Evolutionary conservation across 2,329 filamentous ascomycete genomes (phyloP).

Genomic region (Aspergillus felis): DNA sequence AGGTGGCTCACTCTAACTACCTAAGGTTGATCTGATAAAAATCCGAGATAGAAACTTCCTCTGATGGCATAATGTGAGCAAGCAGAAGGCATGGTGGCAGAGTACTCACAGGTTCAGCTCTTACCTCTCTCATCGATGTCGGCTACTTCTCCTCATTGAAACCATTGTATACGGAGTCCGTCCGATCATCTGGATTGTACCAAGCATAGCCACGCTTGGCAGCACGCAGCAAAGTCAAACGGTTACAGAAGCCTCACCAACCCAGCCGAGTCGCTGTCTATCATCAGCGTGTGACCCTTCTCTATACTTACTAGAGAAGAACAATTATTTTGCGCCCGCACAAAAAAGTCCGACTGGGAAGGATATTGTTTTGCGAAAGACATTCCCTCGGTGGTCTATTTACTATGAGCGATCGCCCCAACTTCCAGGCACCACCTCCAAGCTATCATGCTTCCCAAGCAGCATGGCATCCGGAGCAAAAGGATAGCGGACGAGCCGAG

Average conservation of each 20-base stretch:
- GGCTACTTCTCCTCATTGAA: neutral
- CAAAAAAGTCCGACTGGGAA: neutral
- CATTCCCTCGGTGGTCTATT: neutral
- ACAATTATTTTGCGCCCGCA: neutral
- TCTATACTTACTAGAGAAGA: neutral
- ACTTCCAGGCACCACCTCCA: constrained; percentile 12
- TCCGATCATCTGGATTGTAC: neutral
- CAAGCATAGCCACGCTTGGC: constrained; percentile 21
- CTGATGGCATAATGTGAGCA: neutral
- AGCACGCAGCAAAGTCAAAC: neutral
- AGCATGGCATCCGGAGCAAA: neutral
- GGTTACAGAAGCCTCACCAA: neutral
- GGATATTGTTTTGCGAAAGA: neutral
- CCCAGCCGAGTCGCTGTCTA: neutral
- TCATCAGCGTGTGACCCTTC: neutral
- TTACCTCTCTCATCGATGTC: neutral
- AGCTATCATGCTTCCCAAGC: constrained; percentile 18
- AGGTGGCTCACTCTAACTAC: neutral
- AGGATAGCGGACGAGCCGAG: constrained; percentile 11
- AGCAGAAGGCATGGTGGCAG: neutral
- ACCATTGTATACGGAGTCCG: neutral
- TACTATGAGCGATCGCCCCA: neutral
- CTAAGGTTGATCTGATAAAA: neutral
- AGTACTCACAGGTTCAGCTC: neutral
- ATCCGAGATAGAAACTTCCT: neutral